These are phyloP conservation scores for Ophiostoma perfectum DNA, from an alignment of 2,329 filamentous ascomycete genomes.

Conservation along the genomic window DNA sequence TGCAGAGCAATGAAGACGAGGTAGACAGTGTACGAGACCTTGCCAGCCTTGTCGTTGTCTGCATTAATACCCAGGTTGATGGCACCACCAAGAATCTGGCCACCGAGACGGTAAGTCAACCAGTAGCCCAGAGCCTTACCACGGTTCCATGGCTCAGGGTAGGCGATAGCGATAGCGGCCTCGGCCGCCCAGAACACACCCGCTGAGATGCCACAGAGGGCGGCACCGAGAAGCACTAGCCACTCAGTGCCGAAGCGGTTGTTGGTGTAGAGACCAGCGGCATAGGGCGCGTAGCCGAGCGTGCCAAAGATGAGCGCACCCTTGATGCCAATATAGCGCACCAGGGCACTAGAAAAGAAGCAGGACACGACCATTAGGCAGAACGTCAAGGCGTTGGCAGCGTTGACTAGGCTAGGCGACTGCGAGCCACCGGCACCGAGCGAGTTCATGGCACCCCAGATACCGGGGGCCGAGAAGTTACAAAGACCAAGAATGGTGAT, in stretches of 20 bases:
- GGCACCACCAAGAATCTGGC: slow-evolving; percentile 66
- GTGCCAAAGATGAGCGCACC: slow-evolving; percentile 66
- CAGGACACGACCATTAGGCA: slow-evolving; percentile 59
- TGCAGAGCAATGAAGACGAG: slow-evolving; percentile 67
- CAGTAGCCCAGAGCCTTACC: slow-evolving; percentile 63
- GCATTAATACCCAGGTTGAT: slow-evolving; percentile 65
- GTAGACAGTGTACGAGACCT: slow-evolving; percentile 64
- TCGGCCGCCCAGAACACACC: slow-evolving; percentile 74
- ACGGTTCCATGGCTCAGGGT: slow-evolving; percentile 64
- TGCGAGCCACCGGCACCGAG: slow-evolving; percentile 64
- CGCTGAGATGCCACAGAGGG: slow-evolving; percentile 63
- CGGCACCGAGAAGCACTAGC: slow-evolving; percentile 63
- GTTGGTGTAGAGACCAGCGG: slow-evolving; percentile 66
- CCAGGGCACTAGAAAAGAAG: slow-evolving; percentile 56
- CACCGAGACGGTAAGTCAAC: slow-evolving; percentile 50
- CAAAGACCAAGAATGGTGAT: slow-evolving; percentile 65
- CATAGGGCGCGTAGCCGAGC: slow-evolving; percentile 64
- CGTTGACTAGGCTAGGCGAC: slow-evolving; percentile 61
- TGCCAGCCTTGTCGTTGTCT: slow-evolving; percentile 43
- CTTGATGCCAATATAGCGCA: slow-evolving; percentile 65
- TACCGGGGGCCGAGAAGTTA: slow-evolving; percentile 64
- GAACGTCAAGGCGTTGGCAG: slow-evolving; percentile 66
- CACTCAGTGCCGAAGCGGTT: slow-evolving; percentile 65
- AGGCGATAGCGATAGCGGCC: slow-evolving; percentile 65
- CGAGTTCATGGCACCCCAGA: slow-evolving; percentile 69